Evolutionary conservation across 345 rosid genomes (phyloP).

Genomic region (Kernera saxatilis): DNA sequence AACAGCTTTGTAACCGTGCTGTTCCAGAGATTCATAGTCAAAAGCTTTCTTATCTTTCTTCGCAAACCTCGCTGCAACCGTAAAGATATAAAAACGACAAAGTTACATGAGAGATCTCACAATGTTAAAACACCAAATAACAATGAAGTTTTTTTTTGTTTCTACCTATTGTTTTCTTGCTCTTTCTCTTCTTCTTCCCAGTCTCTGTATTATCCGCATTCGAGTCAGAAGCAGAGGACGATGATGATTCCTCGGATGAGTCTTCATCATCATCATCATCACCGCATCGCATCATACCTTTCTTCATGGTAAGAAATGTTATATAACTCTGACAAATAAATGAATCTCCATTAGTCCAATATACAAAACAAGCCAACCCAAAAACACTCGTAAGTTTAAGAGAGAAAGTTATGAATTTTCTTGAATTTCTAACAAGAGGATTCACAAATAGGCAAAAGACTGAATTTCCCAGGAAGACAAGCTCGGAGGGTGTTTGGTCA

Average conservation of each 20-base stretch:
- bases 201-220: constrained; percentile 8
- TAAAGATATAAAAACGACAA: not conserved
- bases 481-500: not conserved
- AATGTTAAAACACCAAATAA: not conserved
- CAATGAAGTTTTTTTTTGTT: not conserved
- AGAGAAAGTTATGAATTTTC: not conserved
- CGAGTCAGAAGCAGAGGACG: constrained; percentile 24
- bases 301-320: constrained; percentile 10
- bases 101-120: not conserved
- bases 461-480: not conserved
- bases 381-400: not conserved
- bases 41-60: constrained; percentile 45
- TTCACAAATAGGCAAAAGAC: not conserved
- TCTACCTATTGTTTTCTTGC: constrained; percentile 23
- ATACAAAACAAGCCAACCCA: not conserved
- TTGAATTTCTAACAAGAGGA: not conserved
- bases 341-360: not conserved
- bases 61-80: constrained; percentile 48
- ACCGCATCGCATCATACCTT: constrained; percentile 29
- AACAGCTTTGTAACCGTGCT: constrained; percentile 76
- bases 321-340: not conserved
- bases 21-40: constrained; percentile 69
- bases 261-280: constrained; percentile 16
- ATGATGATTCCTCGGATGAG: constrained; percentile 21
- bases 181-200: constrained; percentile 31